These are phyloP conservation scores for Aspergillus sojae DNA, from an alignment of 2,329 filamentous ascomycete genomes.

Conservation along the genomic window DNA sequence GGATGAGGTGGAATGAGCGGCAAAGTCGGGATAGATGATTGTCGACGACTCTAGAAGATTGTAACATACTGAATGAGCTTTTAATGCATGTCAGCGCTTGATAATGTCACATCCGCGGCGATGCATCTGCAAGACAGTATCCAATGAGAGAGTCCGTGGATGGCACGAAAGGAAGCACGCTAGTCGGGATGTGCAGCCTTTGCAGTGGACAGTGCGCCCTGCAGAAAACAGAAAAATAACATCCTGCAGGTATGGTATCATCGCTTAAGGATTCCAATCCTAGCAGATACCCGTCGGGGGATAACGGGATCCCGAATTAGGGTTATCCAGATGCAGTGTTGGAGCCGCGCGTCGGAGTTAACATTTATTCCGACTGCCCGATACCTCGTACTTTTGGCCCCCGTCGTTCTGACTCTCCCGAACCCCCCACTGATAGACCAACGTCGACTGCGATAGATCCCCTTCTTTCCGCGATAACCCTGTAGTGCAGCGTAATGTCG, in stretches of 20 bases:
- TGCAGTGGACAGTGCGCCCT: conserved; percentile 1
- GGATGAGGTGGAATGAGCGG: conserved; percentile 2
- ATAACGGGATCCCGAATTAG: conserved; percentile 3
- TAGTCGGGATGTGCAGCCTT: background rate
- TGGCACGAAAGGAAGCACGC: background rate
- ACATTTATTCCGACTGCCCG: background rate
- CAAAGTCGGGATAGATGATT: background rate
- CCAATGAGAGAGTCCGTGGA: background rate
- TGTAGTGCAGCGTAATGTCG: conserved; percentile 1
- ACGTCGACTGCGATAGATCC: background rate
- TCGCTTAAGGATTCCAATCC: background rate
- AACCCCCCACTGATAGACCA: background rate
- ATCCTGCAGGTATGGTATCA: background rate
- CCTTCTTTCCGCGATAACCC: background rate
- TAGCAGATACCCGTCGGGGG: background rate
- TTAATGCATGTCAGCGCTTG: background rate
- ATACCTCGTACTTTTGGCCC: background rate
- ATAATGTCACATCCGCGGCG: background rate
- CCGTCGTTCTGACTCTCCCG: background rate
- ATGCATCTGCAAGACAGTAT: background rate
- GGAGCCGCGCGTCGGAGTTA: background rate
- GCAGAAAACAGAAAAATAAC: background rate
- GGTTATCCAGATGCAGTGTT: background rate
- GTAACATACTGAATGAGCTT: background rate
- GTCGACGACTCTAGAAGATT: background rate